Conservation (phyloP, 306 rosid genomes). For the Trichosanthes cucumerina region DNA sequence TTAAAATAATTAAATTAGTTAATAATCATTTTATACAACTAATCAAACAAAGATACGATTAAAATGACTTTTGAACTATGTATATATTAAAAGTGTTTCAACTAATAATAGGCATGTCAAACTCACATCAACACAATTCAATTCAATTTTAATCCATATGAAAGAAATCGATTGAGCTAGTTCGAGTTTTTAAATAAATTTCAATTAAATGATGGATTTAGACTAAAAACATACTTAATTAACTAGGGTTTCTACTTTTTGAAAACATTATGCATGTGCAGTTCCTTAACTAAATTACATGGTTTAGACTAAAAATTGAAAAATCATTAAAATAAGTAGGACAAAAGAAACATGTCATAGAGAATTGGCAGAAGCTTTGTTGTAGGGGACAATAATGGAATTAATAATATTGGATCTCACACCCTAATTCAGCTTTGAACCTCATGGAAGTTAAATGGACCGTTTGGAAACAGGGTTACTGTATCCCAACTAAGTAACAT, state of each 20-base stretch:
- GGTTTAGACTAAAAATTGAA: neutral
- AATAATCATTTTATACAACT: no score
- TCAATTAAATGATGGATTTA: neutral
- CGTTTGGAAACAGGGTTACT: constrained; percentile 1
- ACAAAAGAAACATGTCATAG: neutral
- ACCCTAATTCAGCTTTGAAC: neutral
- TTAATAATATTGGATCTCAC: neutral
- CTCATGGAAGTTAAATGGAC: neutral
- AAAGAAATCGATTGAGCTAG: neutral
- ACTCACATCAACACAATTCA: no score
- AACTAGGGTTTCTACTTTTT: neutral
- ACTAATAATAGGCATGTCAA: no score
- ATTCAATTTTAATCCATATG: neutral
- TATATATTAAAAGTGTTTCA: no score
- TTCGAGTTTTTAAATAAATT: neutral
- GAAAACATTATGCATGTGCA: neutral
- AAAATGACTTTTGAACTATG: no score
- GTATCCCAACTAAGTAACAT: constrained; percentile 7
- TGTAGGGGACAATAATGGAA: neutral
- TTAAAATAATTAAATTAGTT: no score
- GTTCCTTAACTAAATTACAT: neutral
- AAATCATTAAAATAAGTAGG: neutral
- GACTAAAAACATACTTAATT: neutral
- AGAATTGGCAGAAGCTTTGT: neutral
- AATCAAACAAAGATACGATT: no score